Percentiles rank a stretch among this genome's conserved stretches.
phyloP scores from a whole-genome alignment of 73 alveolate genomes.

The Tetrahymena thermophila region DNA sequence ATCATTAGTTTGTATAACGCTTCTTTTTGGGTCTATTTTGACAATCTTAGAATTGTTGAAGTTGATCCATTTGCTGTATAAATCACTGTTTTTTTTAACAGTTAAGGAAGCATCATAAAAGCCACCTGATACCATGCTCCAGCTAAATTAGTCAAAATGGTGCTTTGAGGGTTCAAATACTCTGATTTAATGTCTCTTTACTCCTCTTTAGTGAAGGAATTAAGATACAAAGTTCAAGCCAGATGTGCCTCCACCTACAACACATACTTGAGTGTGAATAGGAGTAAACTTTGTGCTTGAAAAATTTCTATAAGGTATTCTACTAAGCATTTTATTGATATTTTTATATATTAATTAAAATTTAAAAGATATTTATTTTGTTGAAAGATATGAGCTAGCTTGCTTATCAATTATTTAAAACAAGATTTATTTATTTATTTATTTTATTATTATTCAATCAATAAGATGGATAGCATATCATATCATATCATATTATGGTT shows the following conservation, averaged over 20 bases:
- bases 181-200: slow-evolving; percentile 18
- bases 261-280: not conserved
- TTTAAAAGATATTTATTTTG: not conserved
- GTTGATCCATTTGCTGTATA: not conserved
- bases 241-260: not conserved
- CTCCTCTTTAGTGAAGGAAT: not conserved
- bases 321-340: not conserved
- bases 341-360: not conserved
- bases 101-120: slow-evolving; percentile 16
- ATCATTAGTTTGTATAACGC: slow-evolving; percentile 3
- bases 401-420: too few relatives aligned
- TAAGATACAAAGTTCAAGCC: not conserved
- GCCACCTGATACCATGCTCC: slow-evolving; percentile 66
- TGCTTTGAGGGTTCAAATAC: slow-evolving; percentile 48
- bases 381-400: not conserved
- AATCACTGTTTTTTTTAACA: not conserved
- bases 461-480: too few relatives aligned
- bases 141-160: slow-evolving; percentile 60
- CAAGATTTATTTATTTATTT: too few relatives aligned
- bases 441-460: too few relatives aligned
- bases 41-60: slow-evolving; percentile 8
- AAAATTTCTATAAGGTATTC: not conserved
- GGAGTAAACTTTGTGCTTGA: not conserved
- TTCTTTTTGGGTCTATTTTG: slow-evolving; percentile 41
- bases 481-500: too few relatives aligned